A percentile compares a stretch with the other conserved stretches of the same genome.
Conservation (phyloP, 768 basidiomycete genomes). For the Crepidotus variabilis region DNA sequence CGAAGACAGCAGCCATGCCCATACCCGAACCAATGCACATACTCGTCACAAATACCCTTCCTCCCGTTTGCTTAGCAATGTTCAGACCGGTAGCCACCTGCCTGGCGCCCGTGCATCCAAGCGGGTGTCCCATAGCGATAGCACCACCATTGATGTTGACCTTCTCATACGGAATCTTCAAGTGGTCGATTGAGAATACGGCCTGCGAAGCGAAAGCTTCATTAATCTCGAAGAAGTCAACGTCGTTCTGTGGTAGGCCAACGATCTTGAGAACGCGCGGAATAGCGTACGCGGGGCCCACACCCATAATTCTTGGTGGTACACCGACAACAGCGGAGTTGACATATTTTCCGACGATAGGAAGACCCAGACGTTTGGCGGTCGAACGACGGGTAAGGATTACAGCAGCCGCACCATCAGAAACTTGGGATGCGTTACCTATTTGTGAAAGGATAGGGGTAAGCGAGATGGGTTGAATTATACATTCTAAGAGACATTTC, state of each 20-base stretch:
- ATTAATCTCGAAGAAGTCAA: conserved; percentile 92
- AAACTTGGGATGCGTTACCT: conserved; percentile 85
- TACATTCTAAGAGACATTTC: too few relatives aligned
- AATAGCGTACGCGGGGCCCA: conserved; percentile 88
- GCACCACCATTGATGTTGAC: conserved; percentile 89
- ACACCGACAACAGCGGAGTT: conserved; percentile 71
- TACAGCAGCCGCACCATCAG: conserved; percentile 92
- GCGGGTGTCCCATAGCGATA: conserved; percentile 86
- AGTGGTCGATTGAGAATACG: conserved; percentile 63
- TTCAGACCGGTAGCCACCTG: conserved; percentile 84
- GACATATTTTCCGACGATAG: conserved; percentile 84
- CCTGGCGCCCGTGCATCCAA: conserved; percentile 83
- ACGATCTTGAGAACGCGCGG: conserved; percentile 66
- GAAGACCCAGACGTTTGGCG: conserved; percentile 80
- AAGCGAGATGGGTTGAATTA: conserved; percentile 3
- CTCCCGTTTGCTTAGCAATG: conserved; percentile 73
- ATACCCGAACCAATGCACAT: conserved; percentile 93
- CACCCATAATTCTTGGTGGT: conserved; percentile 85
- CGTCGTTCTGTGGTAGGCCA: conserved; percentile 62
- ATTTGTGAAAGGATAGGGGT: not conserved
- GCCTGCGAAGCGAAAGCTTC: conserved; percentile 89
- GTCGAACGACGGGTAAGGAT: conserved; percentile 74
- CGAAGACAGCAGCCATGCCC: conserved; percentile 88
- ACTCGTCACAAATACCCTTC: conserved; percentile 79
- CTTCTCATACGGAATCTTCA: conserved; percentile 71